phyloP scores from a whole-genome alignment of 2,329 filamentous ascomycete genomes.

The Aspergillus glaucus region DNA sequence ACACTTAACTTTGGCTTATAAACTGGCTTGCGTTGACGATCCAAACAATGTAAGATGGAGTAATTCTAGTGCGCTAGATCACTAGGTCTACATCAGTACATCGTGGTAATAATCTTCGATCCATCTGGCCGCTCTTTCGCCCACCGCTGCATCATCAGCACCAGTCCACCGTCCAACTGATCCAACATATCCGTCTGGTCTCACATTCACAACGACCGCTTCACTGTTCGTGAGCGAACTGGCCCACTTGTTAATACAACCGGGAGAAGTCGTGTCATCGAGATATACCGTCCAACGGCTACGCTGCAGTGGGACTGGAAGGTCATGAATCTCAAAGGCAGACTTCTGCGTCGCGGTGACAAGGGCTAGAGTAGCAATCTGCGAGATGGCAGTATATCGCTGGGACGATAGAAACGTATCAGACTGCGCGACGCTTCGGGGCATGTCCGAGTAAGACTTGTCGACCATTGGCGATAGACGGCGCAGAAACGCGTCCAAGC shows the following conservation, averaged over 20 bases:
- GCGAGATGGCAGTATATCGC: constrained; percentile 62
- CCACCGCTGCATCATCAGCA: constrained; percentile 16
- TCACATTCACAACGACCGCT: constrained; percentile 60
- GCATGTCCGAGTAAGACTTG: constrained; percentile 56
- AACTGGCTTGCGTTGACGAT: too few species aligned
- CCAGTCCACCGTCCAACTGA: constrained; percentile 45
- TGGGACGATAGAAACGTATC: constrained; percentile 63
- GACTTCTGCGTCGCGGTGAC: constrained; percentile 61
- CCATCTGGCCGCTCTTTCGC: constrained; percentile 36
- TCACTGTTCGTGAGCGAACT: constrained; percentile 52
- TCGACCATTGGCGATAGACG: constrained; percentile 55
- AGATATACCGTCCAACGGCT: constrained; percentile 68
- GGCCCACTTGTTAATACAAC: constrained; percentile 64
- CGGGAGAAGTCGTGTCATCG: constrained; percentile 54
- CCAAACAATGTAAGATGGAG: too few species aligned
- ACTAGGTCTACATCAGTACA: neutral
- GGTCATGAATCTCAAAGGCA: constrained; percentile 59
- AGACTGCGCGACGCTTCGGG: constrained; percentile 51
- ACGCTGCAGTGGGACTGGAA: constrained; percentile 57
- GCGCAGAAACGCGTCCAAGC: constrained; percentile 52
- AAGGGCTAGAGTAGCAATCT: constrained; percentile 62
- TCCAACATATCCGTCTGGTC: constrained; percentile 69
- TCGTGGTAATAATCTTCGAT: constrained; percentile 43
- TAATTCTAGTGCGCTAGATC: too few species aligned
- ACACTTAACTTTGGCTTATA: too few species aligned